Evolutionary conservation across 1,284 basidiomycete genomes (phyloP).

Genomic region (Ganoderma boninense): DNA sequence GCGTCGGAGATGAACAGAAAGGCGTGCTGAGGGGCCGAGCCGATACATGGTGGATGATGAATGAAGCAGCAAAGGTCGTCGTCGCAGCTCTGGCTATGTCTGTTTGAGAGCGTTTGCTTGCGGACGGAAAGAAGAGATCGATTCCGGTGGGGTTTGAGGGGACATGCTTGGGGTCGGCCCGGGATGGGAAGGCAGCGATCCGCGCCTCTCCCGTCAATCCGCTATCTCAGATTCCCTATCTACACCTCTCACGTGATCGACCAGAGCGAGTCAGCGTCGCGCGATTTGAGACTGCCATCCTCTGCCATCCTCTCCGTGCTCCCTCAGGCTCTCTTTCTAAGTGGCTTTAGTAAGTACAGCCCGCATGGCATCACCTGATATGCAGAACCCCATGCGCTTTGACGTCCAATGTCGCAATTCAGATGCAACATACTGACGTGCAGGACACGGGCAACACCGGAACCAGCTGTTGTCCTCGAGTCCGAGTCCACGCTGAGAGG

Average conservation of each 20-base stretch:
- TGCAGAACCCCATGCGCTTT: background rate
- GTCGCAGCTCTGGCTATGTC: background rate
- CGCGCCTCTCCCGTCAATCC: background rate
- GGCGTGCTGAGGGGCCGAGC: slow-evolving; percentile 28
- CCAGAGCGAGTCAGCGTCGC: background rate
- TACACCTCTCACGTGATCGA: slow-evolving; percentile 17
- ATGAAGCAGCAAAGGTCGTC: background rate
- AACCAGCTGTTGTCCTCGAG: too few relatives aligned
- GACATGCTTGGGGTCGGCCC: slow-evolving; percentile 25
- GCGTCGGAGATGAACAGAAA: slow-evolving; percentile 46
- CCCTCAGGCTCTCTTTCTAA: background rate
- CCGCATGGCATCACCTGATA: background rate
- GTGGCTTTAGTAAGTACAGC: too few relatives aligned
- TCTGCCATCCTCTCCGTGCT: background rate
- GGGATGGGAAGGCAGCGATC: slow-evolving; percentile 14
- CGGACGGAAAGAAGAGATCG: slow-evolving; percentile 1
- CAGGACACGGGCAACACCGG: background rate
- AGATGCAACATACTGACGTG: background rate
- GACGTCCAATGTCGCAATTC: too few relatives aligned
- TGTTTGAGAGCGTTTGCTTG: slow-evolving; percentile 9
- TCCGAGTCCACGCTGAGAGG: background rate
- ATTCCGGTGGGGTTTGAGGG: slow-evolving; percentile 38
- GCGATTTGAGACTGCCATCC: background rate
- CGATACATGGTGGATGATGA: slow-evolving; percentile 40
- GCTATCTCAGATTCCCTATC: slow-evolving; percentile 25